Conservation (phyloP, 139 green algal species). For the Chlorella sp. region DNA sequence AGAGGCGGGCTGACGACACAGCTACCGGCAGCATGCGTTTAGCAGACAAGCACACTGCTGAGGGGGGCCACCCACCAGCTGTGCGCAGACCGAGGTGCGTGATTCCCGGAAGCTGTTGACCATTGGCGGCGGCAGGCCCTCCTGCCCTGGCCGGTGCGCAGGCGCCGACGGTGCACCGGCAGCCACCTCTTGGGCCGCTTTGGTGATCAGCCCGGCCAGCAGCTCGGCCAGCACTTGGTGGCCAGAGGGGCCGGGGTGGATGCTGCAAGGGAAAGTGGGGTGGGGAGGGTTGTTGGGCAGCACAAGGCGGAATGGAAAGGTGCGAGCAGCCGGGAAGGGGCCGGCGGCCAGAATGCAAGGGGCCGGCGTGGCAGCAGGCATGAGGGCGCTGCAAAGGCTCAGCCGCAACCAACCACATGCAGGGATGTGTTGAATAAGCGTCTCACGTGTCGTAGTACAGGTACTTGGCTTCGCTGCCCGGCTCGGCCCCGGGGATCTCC, state of each 20-base stretch:
- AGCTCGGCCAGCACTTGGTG: conserved; percentile 23
- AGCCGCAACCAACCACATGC: neutral
- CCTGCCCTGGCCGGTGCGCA: neutral
- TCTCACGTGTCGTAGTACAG: conserved; percentile 21
- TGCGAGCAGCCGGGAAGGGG: neutral
- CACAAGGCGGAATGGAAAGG: neutral
- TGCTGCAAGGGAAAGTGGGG: neutral
- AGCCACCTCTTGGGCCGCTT: neutral
- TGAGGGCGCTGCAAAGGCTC: neutral
- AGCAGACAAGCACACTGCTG: no score
- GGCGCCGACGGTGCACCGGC: no score
- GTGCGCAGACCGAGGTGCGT: neutral
- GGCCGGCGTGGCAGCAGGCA: neutral
- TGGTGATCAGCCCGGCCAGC: neutral
- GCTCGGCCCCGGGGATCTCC: neutral
- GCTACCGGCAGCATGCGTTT: no score
- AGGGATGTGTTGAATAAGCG: neutral
- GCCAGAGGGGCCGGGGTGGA: conserved; percentile 9
- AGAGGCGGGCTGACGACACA: no score
- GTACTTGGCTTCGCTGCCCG: neutral
- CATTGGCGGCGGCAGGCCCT: conserved; percentile 17
- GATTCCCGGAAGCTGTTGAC: neutral
- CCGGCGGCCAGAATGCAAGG: no score
- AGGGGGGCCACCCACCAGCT: conserved; percentile 25
- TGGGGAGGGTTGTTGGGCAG: no score